These are phyloP conservation scores for Lactarius sanguifluus DNA, from an alignment of 768 basidiomycete genomes.

Conservation along the genomic window DNA sequence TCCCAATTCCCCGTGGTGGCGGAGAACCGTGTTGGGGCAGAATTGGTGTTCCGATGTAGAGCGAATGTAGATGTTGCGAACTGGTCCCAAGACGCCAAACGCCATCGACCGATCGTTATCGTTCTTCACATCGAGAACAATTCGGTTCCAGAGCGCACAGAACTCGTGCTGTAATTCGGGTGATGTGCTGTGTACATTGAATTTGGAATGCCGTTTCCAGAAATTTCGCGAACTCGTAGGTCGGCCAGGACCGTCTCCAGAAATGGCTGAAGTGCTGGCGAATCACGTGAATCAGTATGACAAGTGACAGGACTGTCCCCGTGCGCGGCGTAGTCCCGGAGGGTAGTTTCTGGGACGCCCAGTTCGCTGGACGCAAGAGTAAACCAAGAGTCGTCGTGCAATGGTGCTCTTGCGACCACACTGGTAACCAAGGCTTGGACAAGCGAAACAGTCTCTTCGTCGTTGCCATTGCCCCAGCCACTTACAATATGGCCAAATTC, in stretches of 20 bases:
- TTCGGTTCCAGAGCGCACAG: too few relatives aligned
- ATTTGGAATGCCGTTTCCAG: not conserved
- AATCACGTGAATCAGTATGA: not conserved
- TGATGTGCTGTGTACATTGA: not conserved
- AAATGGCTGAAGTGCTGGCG: not conserved
- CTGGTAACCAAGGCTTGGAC: not conserved
- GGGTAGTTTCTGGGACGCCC: not conserved
- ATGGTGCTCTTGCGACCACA: not conserved
- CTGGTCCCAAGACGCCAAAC: too few relatives aligned
- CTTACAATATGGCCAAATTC: not conserved
- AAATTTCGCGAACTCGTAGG: not conserved
- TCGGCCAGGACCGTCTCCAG: not conserved
- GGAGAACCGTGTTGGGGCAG: too few relatives aligned
- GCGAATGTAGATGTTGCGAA: too few relatives aligned
- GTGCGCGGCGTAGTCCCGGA: not conserved
- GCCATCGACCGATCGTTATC: too few relatives aligned
- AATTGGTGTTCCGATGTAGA: too few relatives aligned
- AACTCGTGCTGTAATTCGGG: too few relatives aligned
- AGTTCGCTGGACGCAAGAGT: not conserved
- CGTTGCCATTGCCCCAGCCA: not conserved
- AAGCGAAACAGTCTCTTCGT: not conserved
- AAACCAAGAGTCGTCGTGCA: not conserved
- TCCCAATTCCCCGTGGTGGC: too few relatives aligned
- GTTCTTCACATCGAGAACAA: too few relatives aligned
- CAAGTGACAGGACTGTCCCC: not conserved